These are phyloP conservation scores for Claviceps africana DNA, from an alignment of 2,329 filamentous ascomycete species.

Conservation along the genomic window DNA sequence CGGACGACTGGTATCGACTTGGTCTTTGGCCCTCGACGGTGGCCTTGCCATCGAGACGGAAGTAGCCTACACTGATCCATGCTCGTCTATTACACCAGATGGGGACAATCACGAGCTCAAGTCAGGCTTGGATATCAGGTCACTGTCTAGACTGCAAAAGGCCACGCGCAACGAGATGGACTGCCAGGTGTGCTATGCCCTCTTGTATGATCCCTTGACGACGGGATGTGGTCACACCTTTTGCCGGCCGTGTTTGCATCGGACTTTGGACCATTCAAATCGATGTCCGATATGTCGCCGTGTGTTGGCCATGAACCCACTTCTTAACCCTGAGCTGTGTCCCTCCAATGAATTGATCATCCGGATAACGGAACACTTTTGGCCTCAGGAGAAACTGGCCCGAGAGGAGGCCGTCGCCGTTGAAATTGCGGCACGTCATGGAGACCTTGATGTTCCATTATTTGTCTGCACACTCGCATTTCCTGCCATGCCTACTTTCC, in stretches of 20 bases:
- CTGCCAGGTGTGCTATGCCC: constrained; percentile 74
- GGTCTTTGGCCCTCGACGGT: constrained; percentile 48
- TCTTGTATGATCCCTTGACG: constrained; percentile 71
- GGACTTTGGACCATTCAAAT: constrained; percentile 62
- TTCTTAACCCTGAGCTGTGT: constrained; percentile 25
- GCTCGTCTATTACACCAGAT: constrained; percentile 3
- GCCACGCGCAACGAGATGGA: constrained; percentile 58
- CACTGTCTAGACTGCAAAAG: constrained; percentile 44
- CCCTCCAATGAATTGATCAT: constrained; percentile 50
- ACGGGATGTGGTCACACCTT: constrained; percentile 83
- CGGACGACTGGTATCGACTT: constrained; percentile 51
- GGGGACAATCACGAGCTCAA: not conserved
- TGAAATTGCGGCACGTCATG: constrained; percentile 42
- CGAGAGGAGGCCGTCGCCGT: constrained; percentile 40
- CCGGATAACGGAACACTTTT: constrained; percentile 53
- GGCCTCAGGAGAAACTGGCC: constrained; percentile 47
- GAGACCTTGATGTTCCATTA: constrained; percentile 50
- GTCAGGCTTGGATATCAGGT: not conserved
- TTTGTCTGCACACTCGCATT: constrained; percentile 77
- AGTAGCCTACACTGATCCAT: constrained; percentile 30
- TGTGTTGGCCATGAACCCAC: constrained; percentile 36
- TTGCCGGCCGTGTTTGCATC: constrained; percentile 64
- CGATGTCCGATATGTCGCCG: constrained; percentile 73
- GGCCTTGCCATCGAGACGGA: constrained; percentile 43
- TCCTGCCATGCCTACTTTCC: constrained; percentile 69